These are phyloP conservation scores for Houttuynia cordata DNA, from an alignment of 164 flowering plant species.

Conservation along the genomic window DNA sequence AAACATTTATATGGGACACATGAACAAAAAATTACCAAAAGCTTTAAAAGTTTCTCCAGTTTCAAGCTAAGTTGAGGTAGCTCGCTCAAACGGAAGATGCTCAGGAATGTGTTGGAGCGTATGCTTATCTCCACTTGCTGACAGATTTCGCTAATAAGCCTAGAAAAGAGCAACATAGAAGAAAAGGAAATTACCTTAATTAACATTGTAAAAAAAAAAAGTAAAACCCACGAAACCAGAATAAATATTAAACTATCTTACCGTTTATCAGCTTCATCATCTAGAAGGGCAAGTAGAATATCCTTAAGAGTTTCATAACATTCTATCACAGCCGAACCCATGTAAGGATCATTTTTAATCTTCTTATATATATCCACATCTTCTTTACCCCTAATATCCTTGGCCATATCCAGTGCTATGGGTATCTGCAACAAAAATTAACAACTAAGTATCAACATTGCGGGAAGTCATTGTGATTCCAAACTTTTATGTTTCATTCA, in stretches of 20 bases:
- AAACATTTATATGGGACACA: conserved; percentile 1
- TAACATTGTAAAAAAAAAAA: background rate
- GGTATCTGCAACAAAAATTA: conserved; percentile 52
- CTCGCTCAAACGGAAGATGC: conserved; percentile 56
- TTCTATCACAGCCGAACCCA: conserved; percentile 82
- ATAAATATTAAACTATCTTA: conserved; percentile 20
- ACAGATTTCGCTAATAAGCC: conserved; percentile 51
- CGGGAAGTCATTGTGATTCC: background rate
- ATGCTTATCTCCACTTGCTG: conserved; percentile 46
- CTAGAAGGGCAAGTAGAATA: conserved; percentile 42
- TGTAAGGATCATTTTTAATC: conserved; percentile 60
- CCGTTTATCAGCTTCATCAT: conserved; percentile 45
- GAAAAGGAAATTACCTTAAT: background rate
- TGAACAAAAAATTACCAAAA: conserved; percentile 40
- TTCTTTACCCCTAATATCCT: conserved; percentile 64
- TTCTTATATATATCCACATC: conserved; percentile 69
- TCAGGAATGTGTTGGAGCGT: conserved; percentile 31
- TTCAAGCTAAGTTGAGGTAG: conserved; percentile 63
- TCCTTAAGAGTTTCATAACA: conserved; percentile 74
- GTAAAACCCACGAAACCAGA: background rate
- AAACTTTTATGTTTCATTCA: too few species aligned
- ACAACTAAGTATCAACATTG: conserved; percentile 1
- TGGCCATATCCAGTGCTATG: conserved; percentile 96
- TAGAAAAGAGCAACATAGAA: conserved; percentile 12
- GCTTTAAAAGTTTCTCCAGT: conserved; percentile 64